Evolutionary conservation across 23 red algal species (phyloP).

Genomic region (Pyropia yezoensis): DNA sequence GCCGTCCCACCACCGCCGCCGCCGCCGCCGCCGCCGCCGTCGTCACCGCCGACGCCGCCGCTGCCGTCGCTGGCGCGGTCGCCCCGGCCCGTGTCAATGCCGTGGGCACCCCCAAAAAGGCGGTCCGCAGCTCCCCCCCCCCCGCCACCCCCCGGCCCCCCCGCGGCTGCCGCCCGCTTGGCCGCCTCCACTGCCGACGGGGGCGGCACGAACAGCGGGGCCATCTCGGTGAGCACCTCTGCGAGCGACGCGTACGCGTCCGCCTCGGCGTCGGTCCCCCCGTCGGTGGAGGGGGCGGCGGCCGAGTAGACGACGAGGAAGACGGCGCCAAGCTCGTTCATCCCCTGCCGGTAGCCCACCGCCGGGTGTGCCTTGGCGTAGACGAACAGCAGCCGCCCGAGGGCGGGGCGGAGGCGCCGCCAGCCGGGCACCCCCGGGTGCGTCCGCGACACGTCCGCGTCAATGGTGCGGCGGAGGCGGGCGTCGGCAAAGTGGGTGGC

Average conservation of each 20-base stretch:
- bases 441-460: constrained; percentile 45
- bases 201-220: constrained; percentile 6
- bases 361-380: constrained; percentile 49
- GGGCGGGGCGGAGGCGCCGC: constrained; percentile 9
- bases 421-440: constrained; percentile 32
- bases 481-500: constrained; percentile 40
- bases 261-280: constrained; percentile 45
- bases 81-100: neutral
- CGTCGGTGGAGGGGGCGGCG: constrained; percentile 11
- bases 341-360: constrained; percentile 61
- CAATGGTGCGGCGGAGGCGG: constrained; percentile 27
- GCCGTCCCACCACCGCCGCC: neutral
- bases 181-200: constrained; percentile 15
- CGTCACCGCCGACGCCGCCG: no score
- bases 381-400: constrained; percentile 59
- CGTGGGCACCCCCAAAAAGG: neutral
- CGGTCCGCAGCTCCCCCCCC: neutral
- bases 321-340: constrained; percentile 71
- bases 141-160: no score
- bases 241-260: constrained; percentile 49
- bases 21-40: no score
- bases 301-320: constrained; percentile 55
- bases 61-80: no score
- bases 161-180: neutral
- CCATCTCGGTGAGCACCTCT: constrained; percentile 34